A percentile compares a stretch with the other conserved stretches of the same genome.
Conservation (phyloP, 352 stramenopile genomes). For the Thalassiosira hispida region DNA sequence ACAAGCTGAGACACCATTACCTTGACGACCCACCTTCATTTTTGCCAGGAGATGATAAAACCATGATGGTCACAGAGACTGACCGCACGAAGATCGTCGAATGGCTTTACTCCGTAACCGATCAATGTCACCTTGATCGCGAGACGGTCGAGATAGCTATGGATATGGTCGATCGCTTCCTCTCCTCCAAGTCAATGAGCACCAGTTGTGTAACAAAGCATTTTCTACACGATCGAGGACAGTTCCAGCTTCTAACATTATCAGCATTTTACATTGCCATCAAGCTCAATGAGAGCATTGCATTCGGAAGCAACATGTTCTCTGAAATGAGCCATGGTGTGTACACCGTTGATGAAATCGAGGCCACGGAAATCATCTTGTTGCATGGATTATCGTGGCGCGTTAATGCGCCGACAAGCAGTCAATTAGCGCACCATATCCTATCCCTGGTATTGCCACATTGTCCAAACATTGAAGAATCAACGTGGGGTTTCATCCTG, state of each 20-base stretch:
- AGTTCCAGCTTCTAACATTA: constrained; percentile 37
- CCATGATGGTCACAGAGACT: background rate
- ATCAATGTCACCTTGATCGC: constrained; percentile 1
- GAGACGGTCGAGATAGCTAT: constrained; percentile 8
- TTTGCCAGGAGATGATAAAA: background rate
- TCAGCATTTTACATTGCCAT: constrained; percentile 48
- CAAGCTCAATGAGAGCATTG: constrained; percentile 38
- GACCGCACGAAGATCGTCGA: constrained; percentile 10
- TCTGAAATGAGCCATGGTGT: constrained; percentile 44
- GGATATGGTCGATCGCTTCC: constrained; percentile 15
- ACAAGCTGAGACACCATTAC: constrained; percentile 16
- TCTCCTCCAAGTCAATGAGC: background rate
- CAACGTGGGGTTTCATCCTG: constrained; percentile 8
- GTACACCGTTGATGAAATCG: constrained; percentile 60
- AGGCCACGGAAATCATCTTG: constrained; percentile 59
- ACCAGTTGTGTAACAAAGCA: background rate
- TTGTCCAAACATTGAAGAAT: background rate
- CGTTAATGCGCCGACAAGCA: constrained; percentile 56
- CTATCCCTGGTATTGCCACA: constrained; percentile 20
- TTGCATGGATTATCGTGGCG: constrained; percentile 58
- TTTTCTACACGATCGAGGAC: constrained; percentile 4
- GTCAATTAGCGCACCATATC: constrained; percentile 35
- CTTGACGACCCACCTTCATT: background rate
- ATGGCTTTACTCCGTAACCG: constrained; percentile 2
- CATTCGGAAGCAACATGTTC: constrained; percentile 52